Conservation (phyloP, 2,329 filamentous ascomycete species). For the Xylaria sp. region DNA sequence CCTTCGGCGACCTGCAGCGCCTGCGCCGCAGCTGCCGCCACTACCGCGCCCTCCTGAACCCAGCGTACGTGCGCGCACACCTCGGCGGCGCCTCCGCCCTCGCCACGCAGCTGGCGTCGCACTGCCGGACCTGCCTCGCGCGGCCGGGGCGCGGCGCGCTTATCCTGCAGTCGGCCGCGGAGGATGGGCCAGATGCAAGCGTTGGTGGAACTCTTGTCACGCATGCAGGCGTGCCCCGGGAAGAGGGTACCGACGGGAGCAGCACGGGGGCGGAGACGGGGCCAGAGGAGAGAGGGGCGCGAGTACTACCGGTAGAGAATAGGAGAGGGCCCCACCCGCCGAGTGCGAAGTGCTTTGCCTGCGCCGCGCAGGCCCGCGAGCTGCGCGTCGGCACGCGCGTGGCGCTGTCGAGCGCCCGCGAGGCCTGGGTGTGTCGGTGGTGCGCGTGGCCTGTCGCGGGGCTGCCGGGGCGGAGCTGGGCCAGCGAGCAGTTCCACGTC, state of each 20-base stretch:
- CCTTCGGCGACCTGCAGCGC: slow-evolving; percentile 47
- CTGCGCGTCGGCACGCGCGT: slow-evolving; percentile 43
- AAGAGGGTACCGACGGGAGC: no score
- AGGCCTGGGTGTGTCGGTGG: slow-evolving; percentile 47
- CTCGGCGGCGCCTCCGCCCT: slow-evolving; percentile 40
- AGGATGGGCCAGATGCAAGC: slow-evolving; percentile 30
- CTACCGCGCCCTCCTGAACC: slow-evolving; percentile 41
- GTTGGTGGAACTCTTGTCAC: no score
- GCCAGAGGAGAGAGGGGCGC: no score
- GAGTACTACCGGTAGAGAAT: no score
- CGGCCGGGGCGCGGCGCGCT: slow-evolving; percentile 37
- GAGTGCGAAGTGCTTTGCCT: slow-evolving; percentile 45
- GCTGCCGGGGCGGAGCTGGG: slow-evolving; percentile 31
- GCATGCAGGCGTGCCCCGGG: no score
- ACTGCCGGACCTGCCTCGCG: slow-evolving; percentile 46
- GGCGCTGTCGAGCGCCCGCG: slow-evolving; percentile 39
- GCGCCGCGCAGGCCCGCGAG: slow-evolving; percentile 40
- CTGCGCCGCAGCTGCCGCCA: slow-evolving; percentile 46
- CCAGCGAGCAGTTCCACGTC: slow-evolving; percentile 45
- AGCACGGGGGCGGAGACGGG: slow-evolving; percentile 20
- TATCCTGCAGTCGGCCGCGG: slow-evolving; percentile 36
- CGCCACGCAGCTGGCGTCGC: slow-evolving; percentile 38
- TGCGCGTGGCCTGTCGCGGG: slow-evolving; percentile 45
- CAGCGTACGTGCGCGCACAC: slow-evolving; percentile 40
- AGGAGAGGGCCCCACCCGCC: no score